Conservation (phyloP, 2,329 filamentous ascomycete species). For the Cercospora sojina region DNA sequence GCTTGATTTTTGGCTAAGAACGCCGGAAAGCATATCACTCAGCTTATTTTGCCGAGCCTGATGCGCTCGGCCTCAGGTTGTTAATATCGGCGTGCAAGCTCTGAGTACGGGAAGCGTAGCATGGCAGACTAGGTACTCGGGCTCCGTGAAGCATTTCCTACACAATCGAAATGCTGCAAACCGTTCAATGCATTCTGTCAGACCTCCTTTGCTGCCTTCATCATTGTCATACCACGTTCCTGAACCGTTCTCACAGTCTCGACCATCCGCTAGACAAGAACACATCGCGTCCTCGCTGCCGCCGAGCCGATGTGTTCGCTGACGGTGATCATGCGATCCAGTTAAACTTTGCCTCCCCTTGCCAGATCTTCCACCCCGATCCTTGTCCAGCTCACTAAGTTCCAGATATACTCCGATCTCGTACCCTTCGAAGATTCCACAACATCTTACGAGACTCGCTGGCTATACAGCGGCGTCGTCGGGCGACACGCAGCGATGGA, state of each 20-base stretch:
- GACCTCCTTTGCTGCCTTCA: not conserved
- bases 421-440: conserved; percentile 2
- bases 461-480: not conserved
- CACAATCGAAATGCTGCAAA: not conserved
- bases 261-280: not conserved
- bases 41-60: not conserved
- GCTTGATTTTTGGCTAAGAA: not conserved
- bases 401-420: conserved; percentile 13
- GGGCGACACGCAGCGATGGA: not conserved
- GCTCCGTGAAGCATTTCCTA: not conserved
- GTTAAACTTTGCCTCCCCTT: not conserved
- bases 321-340: not conserved
- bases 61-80: not conserved
- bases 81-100: not conserved
- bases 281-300: not conserved
- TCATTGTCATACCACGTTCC: not conserved
- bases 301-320: not conserved
- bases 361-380: not conserved
- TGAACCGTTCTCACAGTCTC: not conserved
- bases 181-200: not conserved
- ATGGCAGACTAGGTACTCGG: not conserved
- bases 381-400: not conserved
- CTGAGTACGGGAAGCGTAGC: not conserved
- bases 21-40: not conserved
- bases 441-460: not conserved